These are phyloP conservation scores for Sporothrix pseudoabietina DNA, from an alignment of 2,329 filamentous ascomycete species.

Conservation along the genomic window DNA sequence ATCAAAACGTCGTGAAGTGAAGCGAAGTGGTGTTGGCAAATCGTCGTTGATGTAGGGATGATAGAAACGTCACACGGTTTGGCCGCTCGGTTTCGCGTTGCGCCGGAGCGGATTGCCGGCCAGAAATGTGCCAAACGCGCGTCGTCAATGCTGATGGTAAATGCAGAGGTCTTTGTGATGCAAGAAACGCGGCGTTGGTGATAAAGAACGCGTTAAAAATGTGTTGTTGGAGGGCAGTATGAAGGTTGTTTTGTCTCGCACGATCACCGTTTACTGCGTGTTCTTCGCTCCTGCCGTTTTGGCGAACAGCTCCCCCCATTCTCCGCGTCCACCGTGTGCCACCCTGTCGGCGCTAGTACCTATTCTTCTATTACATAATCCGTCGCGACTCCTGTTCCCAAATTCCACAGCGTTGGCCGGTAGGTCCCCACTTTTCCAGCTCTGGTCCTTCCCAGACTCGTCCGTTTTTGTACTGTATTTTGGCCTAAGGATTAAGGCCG, in stretches of 20 bases:
- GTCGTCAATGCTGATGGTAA: background rate
- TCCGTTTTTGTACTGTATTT: background rate
- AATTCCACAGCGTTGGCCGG: background rate
- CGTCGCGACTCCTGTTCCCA: background rate
- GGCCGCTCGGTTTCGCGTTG: conserved; percentile 22
- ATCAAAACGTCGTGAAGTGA: background rate
- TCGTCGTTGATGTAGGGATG: background rate
- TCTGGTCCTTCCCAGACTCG: background rate
- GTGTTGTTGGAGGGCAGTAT: conserved; percentile 13
- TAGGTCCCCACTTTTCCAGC: conserved; percentile 9
- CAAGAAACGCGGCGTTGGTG: conserved; percentile 30
- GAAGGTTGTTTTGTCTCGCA: conserved; percentile 22
- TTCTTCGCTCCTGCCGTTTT: conserved; percentile 17
- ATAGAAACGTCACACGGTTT: background rate
- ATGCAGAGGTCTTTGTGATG: background rate
- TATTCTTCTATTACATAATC: conserved; percentile 22
- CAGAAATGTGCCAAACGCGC: conserved; percentile 24
- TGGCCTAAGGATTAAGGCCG: conserved; percentile 31
- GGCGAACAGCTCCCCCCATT: conserved; percentile 26
- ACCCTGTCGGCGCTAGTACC: background rate
- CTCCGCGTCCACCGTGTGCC: conserved; percentile 9
- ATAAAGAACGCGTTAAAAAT: conserved; percentile 33
- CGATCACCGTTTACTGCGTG: conserved; percentile 24
- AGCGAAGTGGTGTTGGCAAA: background rate
- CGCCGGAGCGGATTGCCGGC: conserved; percentile 31